A percentile compares a stretch with the other conserved stretches of the same genome.
These are phyloP conservation scores for Aspergillus neotritici DNA, from an alignment of 2,329 filamentous ascomycete species.

Conservation along the genomic window DNA sequence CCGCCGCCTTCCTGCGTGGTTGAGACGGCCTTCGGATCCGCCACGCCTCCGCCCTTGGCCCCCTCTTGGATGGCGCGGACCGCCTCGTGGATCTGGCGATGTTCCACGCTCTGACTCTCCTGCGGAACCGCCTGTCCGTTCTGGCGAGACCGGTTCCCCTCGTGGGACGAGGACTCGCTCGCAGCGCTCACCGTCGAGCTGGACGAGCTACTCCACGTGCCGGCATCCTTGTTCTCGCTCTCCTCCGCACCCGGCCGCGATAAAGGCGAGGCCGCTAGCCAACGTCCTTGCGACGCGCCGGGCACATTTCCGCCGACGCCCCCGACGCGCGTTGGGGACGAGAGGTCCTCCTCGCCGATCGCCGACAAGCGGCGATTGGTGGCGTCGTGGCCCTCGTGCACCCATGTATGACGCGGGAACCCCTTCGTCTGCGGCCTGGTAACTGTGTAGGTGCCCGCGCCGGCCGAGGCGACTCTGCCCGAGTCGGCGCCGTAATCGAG, in stretches of 20 bases:
- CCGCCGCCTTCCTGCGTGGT: slow-evolving; percentile 38
- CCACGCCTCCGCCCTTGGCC: slow-evolving; percentile 16
- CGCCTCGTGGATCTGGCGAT: slow-evolving; percentile 2
- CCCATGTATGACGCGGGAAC: slow-evolving; percentile 32
- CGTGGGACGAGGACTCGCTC: slow-evolving; percentile 20
- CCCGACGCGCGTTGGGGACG: slow-evolving; percentile 21
- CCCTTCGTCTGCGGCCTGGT: slow-evolving; percentile 23
- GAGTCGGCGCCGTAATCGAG: slow-evolving; percentile 6
- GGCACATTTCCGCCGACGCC: slow-evolving; percentile 11
- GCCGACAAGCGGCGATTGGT: slow-evolving; percentile 39
- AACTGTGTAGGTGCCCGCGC: not conserved
- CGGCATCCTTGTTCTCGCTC: slow-evolving; percentile 44
- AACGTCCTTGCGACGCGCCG: slow-evolving; percentile 6
- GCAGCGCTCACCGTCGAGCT: slow-evolving; percentile 34
- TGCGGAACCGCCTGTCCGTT: slow-evolving; percentile 2
- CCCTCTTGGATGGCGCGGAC: slow-evolving; percentile 1
- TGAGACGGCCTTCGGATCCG: slow-evolving; percentile 31
- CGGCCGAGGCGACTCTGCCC: not conserved
- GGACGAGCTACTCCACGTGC: slow-evolving; percentile 30
- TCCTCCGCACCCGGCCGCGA: slow-evolving; percentile 46
- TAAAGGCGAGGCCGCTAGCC: slow-evolving; percentile 15
- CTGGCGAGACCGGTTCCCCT: slow-evolving; percentile 7
- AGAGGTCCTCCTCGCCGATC: slow-evolving; percentile 41
- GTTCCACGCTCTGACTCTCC: slow-evolving; percentile 2
- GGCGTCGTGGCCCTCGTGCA: slow-evolving; percentile 32